Conservation (phyloP, 257 asterid genomes). For the Salvia hispanica region DNA sequence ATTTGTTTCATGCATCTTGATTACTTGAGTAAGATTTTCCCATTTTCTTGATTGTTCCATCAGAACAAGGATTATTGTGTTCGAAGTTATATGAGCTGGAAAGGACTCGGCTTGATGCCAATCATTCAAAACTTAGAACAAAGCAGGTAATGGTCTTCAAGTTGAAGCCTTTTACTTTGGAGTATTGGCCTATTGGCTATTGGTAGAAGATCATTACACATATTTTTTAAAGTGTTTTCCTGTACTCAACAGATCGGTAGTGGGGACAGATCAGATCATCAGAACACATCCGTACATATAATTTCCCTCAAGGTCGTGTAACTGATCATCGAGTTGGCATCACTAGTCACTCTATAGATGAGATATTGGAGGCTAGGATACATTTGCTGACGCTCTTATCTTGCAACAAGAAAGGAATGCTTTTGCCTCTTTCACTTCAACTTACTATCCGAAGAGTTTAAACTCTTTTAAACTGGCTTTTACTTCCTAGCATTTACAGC, state of each 20-base stretch:
- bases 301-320: constrained; percentile 96
- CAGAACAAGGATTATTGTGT: constrained; percentile 86
- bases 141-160: constrained; percentile 58
- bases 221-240: constrained; percentile 20
- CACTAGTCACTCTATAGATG: constrained; percentile 77
- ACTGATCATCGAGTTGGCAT: constrained; percentile 96
- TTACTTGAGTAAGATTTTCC: constrained; percentile 14
- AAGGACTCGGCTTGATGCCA: constrained; percentile 60
- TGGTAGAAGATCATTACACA: background rate
- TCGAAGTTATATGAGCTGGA: constrained; percentile 85
- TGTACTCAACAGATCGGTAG: constrained; percentile 75
- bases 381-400: constrained; percentile 79
- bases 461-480: background rate
- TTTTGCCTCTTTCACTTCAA: constrained; percentile 68
- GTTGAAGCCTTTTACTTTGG: constrained; percentile 18
- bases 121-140: constrained; percentile 78
- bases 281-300: constrained; percentile 94
- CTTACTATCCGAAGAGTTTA: constrained; percentile 23
- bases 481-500: constrained; percentile 11
- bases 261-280: constrained; percentile 98
- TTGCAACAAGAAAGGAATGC: constrained; percentile 92
- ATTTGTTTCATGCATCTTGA: constrained; percentile 23
- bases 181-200: background rate
- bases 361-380: constrained; percentile 71
- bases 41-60: constrained; percentile 23